Evolutionary conservation across 1,139 yeast genomes (phyloP), one percentile per base, ranked within the genome.

Genomic region (Saccharomyces hybrid): DNA sequence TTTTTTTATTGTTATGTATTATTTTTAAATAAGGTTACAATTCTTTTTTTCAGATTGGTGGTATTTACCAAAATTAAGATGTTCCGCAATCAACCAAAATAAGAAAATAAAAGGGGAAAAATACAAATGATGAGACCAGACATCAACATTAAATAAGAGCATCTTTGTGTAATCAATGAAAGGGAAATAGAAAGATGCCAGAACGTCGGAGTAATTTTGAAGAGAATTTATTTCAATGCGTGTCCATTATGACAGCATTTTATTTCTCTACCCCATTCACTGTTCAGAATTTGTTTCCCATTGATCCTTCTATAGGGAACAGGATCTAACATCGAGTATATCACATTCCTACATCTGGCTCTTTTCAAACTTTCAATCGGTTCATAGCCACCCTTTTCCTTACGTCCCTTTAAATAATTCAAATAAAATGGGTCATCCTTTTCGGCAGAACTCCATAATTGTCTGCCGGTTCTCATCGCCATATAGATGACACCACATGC

Each of bases 391-490:
- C 83, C 79, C 25, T 86, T 83, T 57, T 85, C 86, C 67, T 86
- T 88, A 56, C 98, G 77, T 57, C 87, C 88, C 52, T 77, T 76
- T 55, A 91, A 73, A 66, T 91, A 93, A 62, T 80, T 84, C 50
- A 77, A 74, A 70, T 84, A 91, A 67, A 87, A 88, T 62, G 85
- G 95, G 69, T 93, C 98, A 53, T 83, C 88, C 50, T 76, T 79
- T 59, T 81, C 82, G 2, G 98, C 97, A 56, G 84, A 75, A 63
- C 86, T 84, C 99, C 99, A 93, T 56, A 93, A 73, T 65, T 91
- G 96, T 55, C 96, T 78, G 1, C 98, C 99, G 0, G 97, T 88
- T 66, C 98, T 79, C 98, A 93, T 91, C 8, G 97, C 97, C 97
- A 93, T 90, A 71, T 91, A 93, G 49, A 93, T 88, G 20, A 93